Evolutionary conservation across 1,139 yeast genomes (phyloP).

Genomic region (Yamadazyma jaroonii): DNA sequence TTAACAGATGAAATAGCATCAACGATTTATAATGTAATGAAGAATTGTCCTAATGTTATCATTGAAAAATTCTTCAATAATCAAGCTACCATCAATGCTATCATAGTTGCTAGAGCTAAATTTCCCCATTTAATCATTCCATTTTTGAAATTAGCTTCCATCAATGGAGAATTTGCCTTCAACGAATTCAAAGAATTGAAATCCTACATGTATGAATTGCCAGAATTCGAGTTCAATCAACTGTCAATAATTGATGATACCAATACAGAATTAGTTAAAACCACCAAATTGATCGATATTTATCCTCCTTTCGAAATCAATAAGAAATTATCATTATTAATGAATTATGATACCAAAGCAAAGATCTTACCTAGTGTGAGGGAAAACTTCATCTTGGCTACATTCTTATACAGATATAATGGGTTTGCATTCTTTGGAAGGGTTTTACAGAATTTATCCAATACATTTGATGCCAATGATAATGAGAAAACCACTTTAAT

Average conservation of each 20-base stretch:
- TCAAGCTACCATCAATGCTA: conserved; percentile 51
- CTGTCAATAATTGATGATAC: conserved; percentile 49
- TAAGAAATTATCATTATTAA: conserved; percentile 42
- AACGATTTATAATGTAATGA: conserved; percentile 49
- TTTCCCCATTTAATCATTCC: conserved; percentile 70
- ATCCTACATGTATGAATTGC: conserved; percentile 54
- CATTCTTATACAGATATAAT: conserved; percentile 70
- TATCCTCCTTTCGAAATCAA: conserved; percentile 50
- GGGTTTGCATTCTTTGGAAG: conserved; percentile 91
- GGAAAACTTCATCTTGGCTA: conserved; percentile 50
- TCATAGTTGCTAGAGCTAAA: conserved; percentile 65
- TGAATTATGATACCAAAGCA: conserved; percentile 63
- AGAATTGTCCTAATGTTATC: conserved; percentile 53
- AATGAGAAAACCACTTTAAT: conserved; percentile 36
- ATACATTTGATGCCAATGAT: conserved; percentile 33
- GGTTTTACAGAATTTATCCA: conserved; percentile 61
- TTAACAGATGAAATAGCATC: conserved; percentile 54
- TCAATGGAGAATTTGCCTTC: conserved; percentile 65
- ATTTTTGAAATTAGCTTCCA: conserved; percentile 57
- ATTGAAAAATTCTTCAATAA: conserved; percentile 58
- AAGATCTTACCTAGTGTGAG: conserved; percentile 54
- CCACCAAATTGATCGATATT: conserved; percentile 39
- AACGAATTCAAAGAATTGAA: conserved; percentile 57
- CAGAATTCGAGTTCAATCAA: conserved; percentile 32
- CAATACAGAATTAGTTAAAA: conserved; percentile 48